Conservation (phyloP, 768 basidiomycete genomes). For the Nevesoporus exiguus region DNA sequence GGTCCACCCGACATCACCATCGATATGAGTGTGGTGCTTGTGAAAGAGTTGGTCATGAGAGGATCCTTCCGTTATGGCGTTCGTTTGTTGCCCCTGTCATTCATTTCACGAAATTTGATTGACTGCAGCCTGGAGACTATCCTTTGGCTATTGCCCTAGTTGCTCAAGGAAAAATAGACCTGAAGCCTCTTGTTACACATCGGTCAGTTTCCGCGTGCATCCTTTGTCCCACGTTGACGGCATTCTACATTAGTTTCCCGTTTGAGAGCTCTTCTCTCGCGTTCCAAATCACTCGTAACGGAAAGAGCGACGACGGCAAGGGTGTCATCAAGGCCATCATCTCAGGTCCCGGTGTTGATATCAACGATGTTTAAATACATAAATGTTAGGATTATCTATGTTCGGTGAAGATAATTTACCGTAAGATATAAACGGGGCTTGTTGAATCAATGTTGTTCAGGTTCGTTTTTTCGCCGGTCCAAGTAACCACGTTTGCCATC, state of each 20-base stretch:
- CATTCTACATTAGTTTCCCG: conserved; percentile 44
- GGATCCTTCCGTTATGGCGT: conserved; percentile 94
- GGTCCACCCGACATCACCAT: conserved; percentile 73
- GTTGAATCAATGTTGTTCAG: too few species aligned
- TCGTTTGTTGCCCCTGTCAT: conserved; percentile 24
- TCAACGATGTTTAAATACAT: conserved; percentile 36
- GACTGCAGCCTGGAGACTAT: conserved; percentile 73
- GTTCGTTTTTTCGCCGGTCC: neutral
- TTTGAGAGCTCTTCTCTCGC: conserved; percentile 79
- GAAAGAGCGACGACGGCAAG: conserved; percentile 84
- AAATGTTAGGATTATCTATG: too few species aligned
- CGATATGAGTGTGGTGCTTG: conserved; percentile 64
- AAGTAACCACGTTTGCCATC: too few species aligned
- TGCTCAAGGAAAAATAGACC: conserved; percentile 75
- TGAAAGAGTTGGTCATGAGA: conserved; percentile 78
- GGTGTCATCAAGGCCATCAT: conserved; percentile 88
- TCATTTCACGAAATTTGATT: neutral
- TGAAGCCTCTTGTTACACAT: conserved; percentile 88
- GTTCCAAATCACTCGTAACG: conserved; percentile 75
- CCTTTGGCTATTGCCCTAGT: conserved; percentile 81
- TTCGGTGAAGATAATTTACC: too few species aligned
- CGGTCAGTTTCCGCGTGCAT: conserved; percentile 42
- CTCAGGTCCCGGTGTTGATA: conserved; percentile 66
- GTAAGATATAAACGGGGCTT: neutral
- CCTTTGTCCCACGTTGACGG: neutral